Base-by-base conservation (phyloP, 345 rosid species). In the Tarenaya hassleriana region DNA sequence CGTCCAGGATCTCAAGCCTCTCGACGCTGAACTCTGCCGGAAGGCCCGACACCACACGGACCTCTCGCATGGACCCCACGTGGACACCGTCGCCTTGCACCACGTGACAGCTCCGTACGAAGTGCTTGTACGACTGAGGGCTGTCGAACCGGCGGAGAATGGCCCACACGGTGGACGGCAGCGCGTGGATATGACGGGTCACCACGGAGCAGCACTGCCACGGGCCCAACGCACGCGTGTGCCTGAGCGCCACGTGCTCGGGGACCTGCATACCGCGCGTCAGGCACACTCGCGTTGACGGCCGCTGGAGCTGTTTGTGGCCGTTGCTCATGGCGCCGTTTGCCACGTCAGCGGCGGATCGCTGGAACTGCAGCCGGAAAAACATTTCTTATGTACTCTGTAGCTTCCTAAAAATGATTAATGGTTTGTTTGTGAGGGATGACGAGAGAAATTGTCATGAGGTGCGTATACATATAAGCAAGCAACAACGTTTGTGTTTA, bases 91-190 rank as follows among this genome's bases (percentile, higher is more conserved):
- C 79, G 1, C 97, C 95, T 35, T 62, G 21, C 54, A 74, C 73
- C 41, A 90, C 69, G 41, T 76, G 77, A 68, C 96, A 90, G 73
- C 79, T 82, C 72, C 58, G 84, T 4, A 90, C 56, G 34, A 90
- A 86, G 67, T 80, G 79, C 53, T 90, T 90, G 67, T 90, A 90
- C 5, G 77, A 84, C 60, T 84, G 86, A 0, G 97, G 97, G 33
- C 80, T 71, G 47, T 80, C 95, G 24, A 90, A 90, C 11, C 96
- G 83, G 47, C 95, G 80, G 5, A 90, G 74, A 35, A 84, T 65
- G 0, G 97, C 80, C 97, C 96, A 90, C 0, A 84, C 96, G 31
- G 74, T 42, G n/a, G 90, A 67, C 27, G 63, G 72, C 0, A 94
- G 80, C n/a, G 97, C 87, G 3, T 73, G 76, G 16, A 86, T 69